These are phyloP conservation scores for Alternaria sp. DNA, from an alignment of 2,329 filamentous ascomycete genomes.

Conservation along the genomic window DNA sequence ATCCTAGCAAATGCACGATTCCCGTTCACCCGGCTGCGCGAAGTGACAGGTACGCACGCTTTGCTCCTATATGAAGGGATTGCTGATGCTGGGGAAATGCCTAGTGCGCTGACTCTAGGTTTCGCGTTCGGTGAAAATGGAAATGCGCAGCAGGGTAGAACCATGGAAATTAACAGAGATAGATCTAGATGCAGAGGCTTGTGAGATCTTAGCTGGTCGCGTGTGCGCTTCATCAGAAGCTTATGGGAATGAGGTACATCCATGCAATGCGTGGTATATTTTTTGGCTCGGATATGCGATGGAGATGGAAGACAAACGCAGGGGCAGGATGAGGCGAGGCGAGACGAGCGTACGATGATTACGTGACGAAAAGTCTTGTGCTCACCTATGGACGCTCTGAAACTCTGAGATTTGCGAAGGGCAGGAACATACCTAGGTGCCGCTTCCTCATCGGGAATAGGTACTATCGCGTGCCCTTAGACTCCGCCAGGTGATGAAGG, in stretches of 20 bases:
- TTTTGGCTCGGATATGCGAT: neutral
- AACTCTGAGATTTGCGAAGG: neutral
- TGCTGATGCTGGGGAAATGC: neutral
- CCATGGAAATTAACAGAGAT: neutral
- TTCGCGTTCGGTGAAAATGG: neutral
- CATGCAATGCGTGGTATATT: neutral
- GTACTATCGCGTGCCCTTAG: neutral
- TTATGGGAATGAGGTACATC: neutral
- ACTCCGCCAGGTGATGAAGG: neutral
- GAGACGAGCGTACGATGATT: neutral
- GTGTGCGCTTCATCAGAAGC: neutral
- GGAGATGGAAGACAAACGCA: neutral
- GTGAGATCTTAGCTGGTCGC: neutral
- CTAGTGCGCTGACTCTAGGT: neutral
- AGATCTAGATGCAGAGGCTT: neutral
- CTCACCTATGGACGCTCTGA: neutral
- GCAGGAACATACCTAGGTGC: neutral
- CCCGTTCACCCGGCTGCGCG: neutral
- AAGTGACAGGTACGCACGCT: neutral
- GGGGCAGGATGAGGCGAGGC: neutral
- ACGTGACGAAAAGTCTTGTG: neutral
- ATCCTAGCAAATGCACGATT: neutral
- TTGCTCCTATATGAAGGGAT: neutral
- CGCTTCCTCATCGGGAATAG: neutral
- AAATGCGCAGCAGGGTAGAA: neutral